Base-by-base conservation (phyloP, 495 filamentous ascomycete genomes). In the Aspergillus biplanus region DNA sequence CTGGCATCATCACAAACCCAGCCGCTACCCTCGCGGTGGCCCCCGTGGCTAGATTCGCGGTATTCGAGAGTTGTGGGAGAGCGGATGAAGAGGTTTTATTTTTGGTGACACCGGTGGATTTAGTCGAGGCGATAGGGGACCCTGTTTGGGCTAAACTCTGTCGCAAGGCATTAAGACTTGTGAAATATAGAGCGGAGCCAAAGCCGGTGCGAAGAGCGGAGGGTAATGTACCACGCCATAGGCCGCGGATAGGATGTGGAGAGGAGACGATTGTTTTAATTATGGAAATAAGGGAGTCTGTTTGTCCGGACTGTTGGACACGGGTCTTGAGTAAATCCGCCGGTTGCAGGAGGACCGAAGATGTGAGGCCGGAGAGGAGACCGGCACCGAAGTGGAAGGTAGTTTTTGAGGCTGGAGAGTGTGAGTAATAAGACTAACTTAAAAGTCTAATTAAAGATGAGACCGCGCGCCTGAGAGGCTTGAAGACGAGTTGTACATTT, bases 321-420 rank as follows among this genome's bases (percentile, higher is more conserved):
- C 96, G 92, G 63, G 83, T 99, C 80, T 99, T 99, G 75, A 99
- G 88, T 21, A 98, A 90, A 75, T 98, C 95, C 71, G 93, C 92
- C 33, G 95, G 95, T 78, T 99, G 95, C 56, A 99, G 88, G 67
- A 97, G 87, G 61, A 93, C 86, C 61, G 95, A 92, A 47, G 92
- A 92, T 64, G 90, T 83, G 55, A 96, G 83, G 70, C 95, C 95
- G 0, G 93, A 96, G 69, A 84, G 84, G 42, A 97, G 89, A 62
- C 95, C 96, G 59, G 93, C 95, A 62, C 86, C 76, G 79, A 98
- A 96, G 81, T 97, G 94, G 75, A 93, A 93, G 66, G 82, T 71
- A 21, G 76, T 77, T 75, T 81, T 80, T 11, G 78, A 80, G 64
- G 79, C 78, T 82, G 21, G 4, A 13, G 49, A 33, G 48, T 11